Conservation (phyloP, 2,329 filamentous ascomycete genomes). For the Clonostachys sp. region DNA sequence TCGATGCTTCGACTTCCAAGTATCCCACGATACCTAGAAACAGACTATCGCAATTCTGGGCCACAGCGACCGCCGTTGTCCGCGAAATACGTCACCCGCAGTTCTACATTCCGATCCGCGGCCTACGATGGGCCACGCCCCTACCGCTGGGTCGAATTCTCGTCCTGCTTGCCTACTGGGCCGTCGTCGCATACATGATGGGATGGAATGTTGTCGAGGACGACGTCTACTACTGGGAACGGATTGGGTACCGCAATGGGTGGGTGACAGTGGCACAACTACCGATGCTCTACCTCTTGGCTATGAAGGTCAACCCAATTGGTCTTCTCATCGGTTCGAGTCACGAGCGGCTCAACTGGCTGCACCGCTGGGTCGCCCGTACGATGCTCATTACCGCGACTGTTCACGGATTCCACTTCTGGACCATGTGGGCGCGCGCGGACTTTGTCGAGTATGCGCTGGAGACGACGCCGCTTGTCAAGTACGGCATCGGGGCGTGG, state of each 20-base stretch:
- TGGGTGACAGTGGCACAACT: constrained; percentile 15
- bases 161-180: constrained; percentile 84
- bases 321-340: constrained; percentile 79
- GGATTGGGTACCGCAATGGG: constrained; percentile 14
- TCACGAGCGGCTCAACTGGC: constrained; percentile 89
- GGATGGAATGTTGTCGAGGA: constrained; percentile 53
- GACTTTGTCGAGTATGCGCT: constrained; percentile 16
- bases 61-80: constrained; percentile 51
- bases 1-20: constrained; percentile 37
- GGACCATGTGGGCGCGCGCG: constrained; percentile 12
- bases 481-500: constrained; percentile 17
- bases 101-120: constrained; percentile 37
- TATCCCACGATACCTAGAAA: constrained; percentile 43
- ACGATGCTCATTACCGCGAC: constrained; percentile 32
- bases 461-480: constrained; percentile 15
- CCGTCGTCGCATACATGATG: constrained; percentile 77
- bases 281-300: constrained; percentile 65
- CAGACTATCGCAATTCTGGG: constrained; percentile 44
- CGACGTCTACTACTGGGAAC: constrained; percentile 14
- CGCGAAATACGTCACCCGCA: constrained; percentile 55
- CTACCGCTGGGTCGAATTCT: constrained; percentile 63
- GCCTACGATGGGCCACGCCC: constrained; percentile 52
- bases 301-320: constrained; percentile 88
- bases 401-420: constrained; percentile 14
- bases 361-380: constrained; percentile 70